A percentile compares a stretch with the other conserved stretches of the same genome.
These are phyloP conservation scores for Mrakia blollopis DNA, from an alignment of 768 basidiomycete species.

Conservation along the genomic window DNA sequence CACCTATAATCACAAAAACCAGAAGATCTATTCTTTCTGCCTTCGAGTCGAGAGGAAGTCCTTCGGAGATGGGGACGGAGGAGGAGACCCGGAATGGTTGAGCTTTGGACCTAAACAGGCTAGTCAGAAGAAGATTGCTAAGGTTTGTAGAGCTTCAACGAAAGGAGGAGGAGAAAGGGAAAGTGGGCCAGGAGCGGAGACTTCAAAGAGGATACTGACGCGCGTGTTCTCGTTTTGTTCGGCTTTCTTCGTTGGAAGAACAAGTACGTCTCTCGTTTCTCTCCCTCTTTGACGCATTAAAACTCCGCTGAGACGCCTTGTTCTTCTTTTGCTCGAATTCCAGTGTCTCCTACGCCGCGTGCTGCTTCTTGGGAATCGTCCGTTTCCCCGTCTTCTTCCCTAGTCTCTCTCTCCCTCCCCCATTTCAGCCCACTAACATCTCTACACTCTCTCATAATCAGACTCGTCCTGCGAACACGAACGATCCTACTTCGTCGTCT, in stretches of 20 bases:
- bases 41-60: background rate
- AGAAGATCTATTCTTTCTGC: background rate
- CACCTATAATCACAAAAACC: background rate
- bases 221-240: background rate
- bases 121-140: background rate
- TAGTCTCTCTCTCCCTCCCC: too few relatives aligned
- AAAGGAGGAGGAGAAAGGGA: background rate
- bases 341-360: background rate
- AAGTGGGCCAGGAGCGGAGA: too few relatives aligned
- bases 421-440: too few relatives aligned
- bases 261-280: background rate
- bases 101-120: background rate
- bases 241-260: background rate
- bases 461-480: too few relatives aligned
- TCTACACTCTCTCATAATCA: too few relatives aligned
- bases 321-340: background rate
- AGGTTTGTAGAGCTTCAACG: background rate
- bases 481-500: too few relatives aligned
- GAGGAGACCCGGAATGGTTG: too few relatives aligned
- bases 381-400: background rate
- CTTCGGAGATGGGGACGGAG: background rate
- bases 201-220: background rate
- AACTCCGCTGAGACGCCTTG: background rate
- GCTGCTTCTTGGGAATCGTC: constrained; percentile 7
- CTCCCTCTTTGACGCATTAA: background rate